Conservation (phyloP, 176 grass and related monocot genomes). For the Eremochloa ophiuroides region DNA sequence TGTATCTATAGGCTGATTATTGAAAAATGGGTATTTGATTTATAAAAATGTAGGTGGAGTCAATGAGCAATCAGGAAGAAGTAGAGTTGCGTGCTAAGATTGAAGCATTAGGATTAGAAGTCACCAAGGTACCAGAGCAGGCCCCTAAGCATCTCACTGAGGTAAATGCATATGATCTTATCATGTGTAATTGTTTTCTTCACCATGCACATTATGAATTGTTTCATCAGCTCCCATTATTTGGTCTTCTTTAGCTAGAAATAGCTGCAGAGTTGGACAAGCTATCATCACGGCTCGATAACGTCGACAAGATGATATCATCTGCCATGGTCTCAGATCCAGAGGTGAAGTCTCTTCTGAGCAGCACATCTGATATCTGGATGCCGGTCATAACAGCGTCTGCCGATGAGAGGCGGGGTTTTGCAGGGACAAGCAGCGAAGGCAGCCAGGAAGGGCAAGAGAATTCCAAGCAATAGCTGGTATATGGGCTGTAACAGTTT, state of each 20-base stretch:
- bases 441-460: constrained; percentile 40
- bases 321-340: constrained; percentile 79
- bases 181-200: neutral
- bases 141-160: constrained; percentile 57
- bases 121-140: constrained; percentile 67
- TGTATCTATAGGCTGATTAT: neutral
- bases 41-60: constrained; percentile 62
- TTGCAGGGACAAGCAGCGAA: constrained; percentile 37
- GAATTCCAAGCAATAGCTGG: constrained; percentile 24
- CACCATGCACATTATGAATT: neutral
- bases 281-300: constrained; percentile 67
- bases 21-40: neutral
- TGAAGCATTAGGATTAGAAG: constrained; percentile 77
- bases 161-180: constrained; percentile 27
- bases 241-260: constrained; percentile 45
- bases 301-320: constrained; percentile 95
- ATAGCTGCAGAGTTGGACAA: constrained; percentile 87
- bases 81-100: constrained; percentile 87
- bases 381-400: constrained; percentile 93
- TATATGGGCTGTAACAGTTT: neutral
- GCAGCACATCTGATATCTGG: constrained; percentile 85
- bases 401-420: constrained; percentile 58
- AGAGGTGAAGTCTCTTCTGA: constrained; percentile 74
- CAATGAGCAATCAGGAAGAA: constrained; percentile 96
- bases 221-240: neutral